phyloP scores from a whole-genome alignment of 108 stramenopile species.

The Skeletonema costatum region DNA sequence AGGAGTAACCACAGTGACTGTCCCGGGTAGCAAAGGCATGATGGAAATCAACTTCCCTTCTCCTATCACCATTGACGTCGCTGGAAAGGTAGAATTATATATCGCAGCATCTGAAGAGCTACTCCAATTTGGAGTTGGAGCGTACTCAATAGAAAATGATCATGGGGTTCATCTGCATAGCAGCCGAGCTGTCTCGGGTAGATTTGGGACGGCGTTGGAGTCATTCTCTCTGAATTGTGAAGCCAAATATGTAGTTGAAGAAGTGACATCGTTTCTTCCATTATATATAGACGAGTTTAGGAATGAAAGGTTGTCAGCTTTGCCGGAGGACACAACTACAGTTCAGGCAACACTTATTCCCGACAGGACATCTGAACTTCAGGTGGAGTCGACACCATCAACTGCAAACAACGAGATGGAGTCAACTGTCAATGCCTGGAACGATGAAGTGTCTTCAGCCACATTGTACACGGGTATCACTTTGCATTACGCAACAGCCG shows the following conservation, averaged over 20 bases:
- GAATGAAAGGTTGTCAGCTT: background rate
- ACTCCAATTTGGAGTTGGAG: constrained; percentile 27
- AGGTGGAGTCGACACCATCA: background rate
- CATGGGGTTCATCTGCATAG: constrained; percentile 24
- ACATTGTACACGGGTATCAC: background rate
- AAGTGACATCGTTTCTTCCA: background rate
- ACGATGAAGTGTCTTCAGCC: background rate
- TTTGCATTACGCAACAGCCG: background rate
- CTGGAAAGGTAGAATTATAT: constrained; percentile 12
- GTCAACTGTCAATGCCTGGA: background rate
- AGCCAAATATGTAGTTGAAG: constrained; percentile 8
- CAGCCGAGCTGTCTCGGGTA: constrained; percentile 29
- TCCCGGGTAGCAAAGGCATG: constrained; percentile 10
- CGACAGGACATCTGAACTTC: background rate
- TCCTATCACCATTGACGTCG: constrained; percentile 6
- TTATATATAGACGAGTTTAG: background rate
- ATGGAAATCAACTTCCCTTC: constrained; percentile 8
- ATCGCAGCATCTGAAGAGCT: constrained; percentile 18
- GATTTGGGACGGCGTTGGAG: constrained; percentile 29
- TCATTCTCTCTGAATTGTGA: constrained; percentile 30
- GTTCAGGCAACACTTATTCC: background rate
- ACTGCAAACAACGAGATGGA: background rate
- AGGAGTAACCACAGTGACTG: background rate
- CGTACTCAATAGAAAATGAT: constrained; percentile 11
- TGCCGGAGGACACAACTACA: background rate